Base-by-base conservation (phyloP, 495 filamentous ascomycete genomes). In the Podospora fimiseda region DNA sequence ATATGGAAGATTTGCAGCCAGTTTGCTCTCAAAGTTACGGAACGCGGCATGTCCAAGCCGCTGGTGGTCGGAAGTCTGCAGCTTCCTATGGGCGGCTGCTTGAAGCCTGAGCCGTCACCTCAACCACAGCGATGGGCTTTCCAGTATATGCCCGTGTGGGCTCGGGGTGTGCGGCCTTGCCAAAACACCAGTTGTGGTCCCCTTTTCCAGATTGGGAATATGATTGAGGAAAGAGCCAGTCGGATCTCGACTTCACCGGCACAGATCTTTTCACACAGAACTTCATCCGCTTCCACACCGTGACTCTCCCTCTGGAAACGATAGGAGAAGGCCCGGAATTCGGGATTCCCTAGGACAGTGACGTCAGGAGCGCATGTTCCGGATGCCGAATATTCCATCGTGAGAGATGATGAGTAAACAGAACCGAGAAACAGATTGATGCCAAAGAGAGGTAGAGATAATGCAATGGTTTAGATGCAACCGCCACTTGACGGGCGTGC, bases 401-500 rank as follows among this genome's bases (percentile, higher is more conserved):
- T 15, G n/a, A 19, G 20, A 15, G 9, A 27, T 27, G 47, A 51
- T 51, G 42, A 45, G 53, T 50, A 50, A 56, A 56, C 53, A 50
- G 1, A 16, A 24, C 16, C 6, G 18, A 22, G 27, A 24, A 14
- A 23, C 27, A 38, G 22, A 21, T 2, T 27, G 9, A 33, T 47
- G 11, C 11, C n/a, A 47, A 16, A 30, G 9, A n/a, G 3, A 33
- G 0, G 13, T 9, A 6, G 27, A 33, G 11, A 11, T 33, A 33
- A 33, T 33, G 27, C 5, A 33, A 33, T 33, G 27, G 27, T 33
- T 33, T 33, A n/a, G n/a, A n/a, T n/a, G 6, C 27, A 33, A 5
- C 11, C 27, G 27, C 27, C 27, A 33, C 27, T 33, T 6, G 27
- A 33, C 27, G 27, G 11, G 6, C 11, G 27, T 11, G 5, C 27